Conservation (phyloP, 2,329 filamentous ascomycete genomes). For the Aureobasidium melanogenum region DNA sequence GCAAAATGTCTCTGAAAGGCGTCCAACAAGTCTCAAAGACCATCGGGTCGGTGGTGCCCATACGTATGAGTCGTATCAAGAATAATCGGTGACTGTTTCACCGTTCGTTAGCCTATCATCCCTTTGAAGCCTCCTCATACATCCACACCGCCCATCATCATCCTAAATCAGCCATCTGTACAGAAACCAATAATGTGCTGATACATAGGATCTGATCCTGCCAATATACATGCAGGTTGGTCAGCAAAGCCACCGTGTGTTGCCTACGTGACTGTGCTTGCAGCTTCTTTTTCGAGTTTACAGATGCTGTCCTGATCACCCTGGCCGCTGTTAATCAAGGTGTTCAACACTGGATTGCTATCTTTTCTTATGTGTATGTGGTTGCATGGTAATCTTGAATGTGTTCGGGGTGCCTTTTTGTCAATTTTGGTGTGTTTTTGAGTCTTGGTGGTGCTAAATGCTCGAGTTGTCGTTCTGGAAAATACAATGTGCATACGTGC, state of each 20-base stretch:
- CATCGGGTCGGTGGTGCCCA: background rate
- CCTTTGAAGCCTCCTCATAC: background rate
- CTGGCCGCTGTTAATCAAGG: background rate
- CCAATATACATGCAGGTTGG: background rate
- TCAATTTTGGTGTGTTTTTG: background rate
- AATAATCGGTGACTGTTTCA: constrained; percentile 6
- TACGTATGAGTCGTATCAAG: background rate
- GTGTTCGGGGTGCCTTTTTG: background rate
- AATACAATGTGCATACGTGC: no score
- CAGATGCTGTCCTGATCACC: background rate
- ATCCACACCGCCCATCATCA: background rate
- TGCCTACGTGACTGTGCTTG: background rate
- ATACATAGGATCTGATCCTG: background rate
- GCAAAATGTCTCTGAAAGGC: background rate
- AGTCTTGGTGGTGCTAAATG: background rate
- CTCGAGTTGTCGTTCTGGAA: no score
- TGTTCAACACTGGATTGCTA: background rate
- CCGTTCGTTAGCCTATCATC: background rate
- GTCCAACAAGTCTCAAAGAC: background rate
- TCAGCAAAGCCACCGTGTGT: background rate
- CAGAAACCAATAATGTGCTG: background rate
- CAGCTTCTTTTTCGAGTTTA: background rate
- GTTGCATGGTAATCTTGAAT: background rate
- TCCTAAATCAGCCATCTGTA: background rate
- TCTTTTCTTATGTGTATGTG: background rate